Base-by-base conservation (phyloP, 352 stramenopile genomes). In the Phytopythium ostracodes region DNA sequence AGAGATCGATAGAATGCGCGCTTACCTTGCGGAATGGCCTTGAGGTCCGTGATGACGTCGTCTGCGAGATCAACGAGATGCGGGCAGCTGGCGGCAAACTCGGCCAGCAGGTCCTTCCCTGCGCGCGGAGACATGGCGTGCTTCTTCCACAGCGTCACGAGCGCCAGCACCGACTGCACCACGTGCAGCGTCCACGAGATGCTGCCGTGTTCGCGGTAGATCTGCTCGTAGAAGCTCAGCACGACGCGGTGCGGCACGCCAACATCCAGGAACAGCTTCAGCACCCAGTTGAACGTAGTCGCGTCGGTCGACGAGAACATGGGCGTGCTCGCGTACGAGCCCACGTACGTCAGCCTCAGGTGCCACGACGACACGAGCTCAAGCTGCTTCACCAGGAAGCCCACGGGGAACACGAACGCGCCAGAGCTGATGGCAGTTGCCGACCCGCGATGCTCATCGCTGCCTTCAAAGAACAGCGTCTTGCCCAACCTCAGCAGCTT, bases 301-400 rank as follows among this genome's bases (percentile, higher is more conserved):
- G 76, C 67, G 29, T 93, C 77, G 31, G 84, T 77, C 14, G 81
- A 84, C 6, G 76, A 86, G 29, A 72, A 65, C 54, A 66, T 43
- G n/a, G 65, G 68, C 27, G 61, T 71, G 51, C 47, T 66, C 46
- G 72, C 65, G 52, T 70, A 84, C 22, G 76, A 60, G 33, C 77
- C 72, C 2, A 86, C 60, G 49, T 84, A 75, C 1, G 81, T 91
- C 25, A 88, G 65, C 36, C 75, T 71, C 46, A 89, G 68, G 70
- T 92, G 91, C 87, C 87, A 96, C 4, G 81, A 78, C 49, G 81
- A 89, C 20, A 93, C 73, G 36, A 76, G 87, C 63, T 96, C 87
- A 7, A 96, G 59, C 50, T 88, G 60, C 64, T 91, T 78, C 1
- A 83, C 81, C 1, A 96, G 70, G 59, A 93, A 91, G 18, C 70